Conservation (phyloP, 2,329 filamentous ascomycete species). For the Xylaria sp. region DNA sequence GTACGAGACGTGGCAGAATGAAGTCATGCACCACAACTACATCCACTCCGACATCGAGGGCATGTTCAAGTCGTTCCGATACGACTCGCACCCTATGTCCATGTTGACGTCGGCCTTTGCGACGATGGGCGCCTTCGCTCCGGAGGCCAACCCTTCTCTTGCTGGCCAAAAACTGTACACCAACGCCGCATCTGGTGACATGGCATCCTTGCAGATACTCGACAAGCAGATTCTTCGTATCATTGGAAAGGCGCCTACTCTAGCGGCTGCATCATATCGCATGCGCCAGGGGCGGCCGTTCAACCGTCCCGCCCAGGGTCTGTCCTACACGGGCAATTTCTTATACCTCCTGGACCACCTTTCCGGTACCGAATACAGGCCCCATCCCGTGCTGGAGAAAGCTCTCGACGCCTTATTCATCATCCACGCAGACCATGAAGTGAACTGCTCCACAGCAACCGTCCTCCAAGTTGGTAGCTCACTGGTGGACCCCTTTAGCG, state of each 20-base stretch:
- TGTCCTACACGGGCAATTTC: slow-evolving; percentile 66
- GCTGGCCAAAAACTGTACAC: slow-evolving; percentile 63
- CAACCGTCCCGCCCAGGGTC: slow-evolving; percentile 59
- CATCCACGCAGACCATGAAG: slow-evolving; percentile 68
- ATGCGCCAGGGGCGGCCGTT: slow-evolving; percentile 64
- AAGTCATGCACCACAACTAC: slow-evolving; percentile 64
- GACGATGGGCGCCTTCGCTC: slow-evolving; percentile 61
- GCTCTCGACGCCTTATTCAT: slow-evolving; percentile 66
- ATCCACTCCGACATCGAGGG: slow-evolving; percentile 61
- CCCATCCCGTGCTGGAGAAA: slow-evolving; percentile 61
- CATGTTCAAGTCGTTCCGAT: slow-evolving; percentile 63
- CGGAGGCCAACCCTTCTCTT: slow-evolving; percentile 62
- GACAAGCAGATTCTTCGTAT: slow-evolving; percentile 65
- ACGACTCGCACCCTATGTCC: slow-evolving; percentile 64
- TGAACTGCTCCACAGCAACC: slow-evolving; percentile 67
- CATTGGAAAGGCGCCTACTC: slow-evolving; percentile 62
- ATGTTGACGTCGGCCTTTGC: slow-evolving; percentile 63
- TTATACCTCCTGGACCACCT: slow-evolving; percentile 65
- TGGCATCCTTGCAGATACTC: slow-evolving; percentile 55
- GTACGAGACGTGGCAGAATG: slow-evolving; percentile 56
- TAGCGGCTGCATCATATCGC: slow-evolving; percentile 63
- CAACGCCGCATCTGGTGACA: slow-evolving; percentile 55
- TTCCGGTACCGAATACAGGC: slow-evolving; percentile 58
- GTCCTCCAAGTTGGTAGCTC: slow-evolving; percentile 67
- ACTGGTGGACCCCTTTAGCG: slow-evolving; percentile 65